Evolutionary conservation across 768 basidiomycete genomes (phyloP).

Genomic region (Mycena capillaripes): DNA sequence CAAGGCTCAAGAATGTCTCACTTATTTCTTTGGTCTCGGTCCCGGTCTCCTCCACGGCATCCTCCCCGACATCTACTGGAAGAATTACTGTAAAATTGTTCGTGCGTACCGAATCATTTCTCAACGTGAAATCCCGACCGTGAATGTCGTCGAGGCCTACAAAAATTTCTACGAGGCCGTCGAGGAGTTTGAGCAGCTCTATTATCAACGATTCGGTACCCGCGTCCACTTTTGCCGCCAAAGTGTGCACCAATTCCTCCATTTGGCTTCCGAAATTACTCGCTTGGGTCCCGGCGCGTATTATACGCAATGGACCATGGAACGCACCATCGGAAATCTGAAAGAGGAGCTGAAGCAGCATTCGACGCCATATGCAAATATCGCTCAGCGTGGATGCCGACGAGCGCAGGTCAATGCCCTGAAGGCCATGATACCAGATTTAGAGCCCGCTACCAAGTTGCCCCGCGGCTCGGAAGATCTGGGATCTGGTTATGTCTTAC

Average conservation of each 20-base stretch:
- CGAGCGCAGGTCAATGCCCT: slow-evolving; percentile 31
- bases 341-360: slow-evolving; percentile 26
- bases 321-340: slow-evolving; percentile 30
- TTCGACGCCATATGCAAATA: slow-evolving; percentile 10
- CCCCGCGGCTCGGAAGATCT: slow-evolving; percentile 24
- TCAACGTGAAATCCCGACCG: neutral
- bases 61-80: slow-evolving; percentile 37
- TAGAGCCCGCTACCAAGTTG: neutral
- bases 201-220: slow-evolving; percentile 4
- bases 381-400: slow-evolving; percentile 7
- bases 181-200: slow-evolving; percentile 16
- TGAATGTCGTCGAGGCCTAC: neutral
- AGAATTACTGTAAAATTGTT: slow-evolving; percentile 39
- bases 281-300: slow-evolving; percentile 11
- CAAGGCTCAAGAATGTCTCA: slow-evolving; percentile 44
- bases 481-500: slow-evolving; percentile 24
- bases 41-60: slow-evolving; percentile 35
- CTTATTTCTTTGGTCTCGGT: slow-evolving; percentile 38
- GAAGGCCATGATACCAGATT: slow-evolving; percentile 26
- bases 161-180: neutral
- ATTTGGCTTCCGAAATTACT: neutral
- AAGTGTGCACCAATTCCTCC: slow-evolving; percentile 17
- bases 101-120: neutral
- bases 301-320: slow-evolving; percentile 25
- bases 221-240: slow-evolving; percentile 23